Evolutionary conservation across 2,329 filamentous ascomycete genomes (phyloP), one percentile per base, ranked within the genome.

Genomic region (Septoria linicola): DNA sequence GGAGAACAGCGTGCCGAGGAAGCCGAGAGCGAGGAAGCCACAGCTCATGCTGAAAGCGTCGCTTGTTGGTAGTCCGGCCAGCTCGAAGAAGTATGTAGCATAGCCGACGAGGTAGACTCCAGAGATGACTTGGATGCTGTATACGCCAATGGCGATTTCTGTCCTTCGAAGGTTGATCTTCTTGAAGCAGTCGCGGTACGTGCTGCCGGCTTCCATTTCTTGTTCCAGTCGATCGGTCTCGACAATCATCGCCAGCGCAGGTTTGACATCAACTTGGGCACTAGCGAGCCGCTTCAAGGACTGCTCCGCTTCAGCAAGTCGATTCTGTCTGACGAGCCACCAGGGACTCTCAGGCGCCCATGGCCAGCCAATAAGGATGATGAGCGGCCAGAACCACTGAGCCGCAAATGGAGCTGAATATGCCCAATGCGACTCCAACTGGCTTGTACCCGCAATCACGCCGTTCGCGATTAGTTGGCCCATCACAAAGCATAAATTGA

Each of bases 401-500:
- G 73, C 60, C 3, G 73, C 70, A 59, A 76, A 76, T 1, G 74
- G 74, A 1, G 66, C 69, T 17, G 66, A 66, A 55, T 72, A 76
- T 4, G 72, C 72, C 73, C 73, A 76, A 41, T 71, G 65, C 21
- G 49, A 60, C 20, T 61, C 56, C 1, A 63, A 55, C 13, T 55
- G 49, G 7, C 58, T 66, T 2, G 69, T 69, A 1, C 66, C 70
- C 6, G 66, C 67, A 8, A 69, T 67, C 1, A 73, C 65, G 3
- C 70, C 70, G 21, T 70, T 71, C 10, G 68, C 80, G 2, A 84
- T 69, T 3, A 84, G 72, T 61, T 84, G 81, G 1, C 81, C 81
- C 14, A 80, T 80, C 35, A 82, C 80, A 66, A 82, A 84, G 60
- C 80, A 83, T 31, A 84, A 68, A 59, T 83, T 84, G 50, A 83